These are phyloP conservation scores for Rhinocladiella similis DNA, from an alignment of 2,329 filamentous ascomycete genomes.

Conservation along the genomic window DNA sequence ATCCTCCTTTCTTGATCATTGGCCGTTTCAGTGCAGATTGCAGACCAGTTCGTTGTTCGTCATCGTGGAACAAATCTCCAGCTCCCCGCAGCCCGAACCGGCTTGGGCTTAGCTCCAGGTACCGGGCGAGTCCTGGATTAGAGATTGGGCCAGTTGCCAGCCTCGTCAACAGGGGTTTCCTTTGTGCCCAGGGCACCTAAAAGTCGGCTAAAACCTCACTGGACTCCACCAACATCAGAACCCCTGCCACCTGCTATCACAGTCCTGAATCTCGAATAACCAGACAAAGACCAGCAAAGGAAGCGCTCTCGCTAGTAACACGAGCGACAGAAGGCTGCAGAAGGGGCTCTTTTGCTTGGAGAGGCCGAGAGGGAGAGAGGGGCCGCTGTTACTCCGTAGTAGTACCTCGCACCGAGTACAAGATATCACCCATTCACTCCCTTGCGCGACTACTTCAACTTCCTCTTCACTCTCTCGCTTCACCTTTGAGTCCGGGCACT, in stretches of 20 bases:
- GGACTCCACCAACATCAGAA: not conserved
- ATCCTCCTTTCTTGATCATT: slow-evolving; percentile 4
- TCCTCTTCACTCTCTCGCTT: slow-evolving; percentile 2
- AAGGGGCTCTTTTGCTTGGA: no score
- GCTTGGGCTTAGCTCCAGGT: slow-evolving; percentile 9
- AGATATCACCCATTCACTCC: not conserved
- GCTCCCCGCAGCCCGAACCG: slow-evolving; percentile 15
- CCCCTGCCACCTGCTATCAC: not conserved
- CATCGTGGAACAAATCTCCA: slow-evolving; percentile 16
- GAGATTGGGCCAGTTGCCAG: not conserved
- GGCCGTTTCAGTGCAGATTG: slow-evolving; percentile 25
- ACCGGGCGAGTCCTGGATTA: not conserved
- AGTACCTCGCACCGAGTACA: not conserved
- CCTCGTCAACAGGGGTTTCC: not conserved
- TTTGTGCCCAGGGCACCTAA: not conserved
- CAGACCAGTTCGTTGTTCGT: slow-evolving; percentile 6
- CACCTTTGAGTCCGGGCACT: slow-evolving; percentile 13
- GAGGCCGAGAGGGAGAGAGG: no score
- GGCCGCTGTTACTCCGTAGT: no score
- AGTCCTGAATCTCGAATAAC: not conserved
- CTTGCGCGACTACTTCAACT: not conserved
- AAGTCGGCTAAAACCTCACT: not conserved
- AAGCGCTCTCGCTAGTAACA: not conserved
- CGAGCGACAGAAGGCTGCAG: no score
- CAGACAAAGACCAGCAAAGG: not conserved